Evolutionary conservation across 495 filamentous ascomycete genomes (phyloP).

Genomic region (Mytilinidion resinicola): DNA sequence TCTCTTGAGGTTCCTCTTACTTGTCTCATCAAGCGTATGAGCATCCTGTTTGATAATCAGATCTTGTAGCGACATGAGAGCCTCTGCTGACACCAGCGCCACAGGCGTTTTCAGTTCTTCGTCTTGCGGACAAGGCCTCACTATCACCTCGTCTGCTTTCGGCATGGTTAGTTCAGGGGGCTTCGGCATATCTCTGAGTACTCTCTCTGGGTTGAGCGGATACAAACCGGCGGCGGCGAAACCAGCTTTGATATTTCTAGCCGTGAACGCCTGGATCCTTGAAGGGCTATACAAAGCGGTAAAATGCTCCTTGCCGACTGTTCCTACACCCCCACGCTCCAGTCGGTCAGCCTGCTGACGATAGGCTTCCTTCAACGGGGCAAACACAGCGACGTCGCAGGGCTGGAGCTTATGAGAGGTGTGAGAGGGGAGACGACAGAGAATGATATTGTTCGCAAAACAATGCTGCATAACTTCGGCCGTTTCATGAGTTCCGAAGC

Average conservation of each 20-base stretch:
- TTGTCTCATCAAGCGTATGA: not conserved
- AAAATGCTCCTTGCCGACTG: conserved; percentile 7
- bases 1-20: not conserved
- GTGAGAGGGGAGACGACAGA: too few relatives aligned
- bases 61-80: not conserved
- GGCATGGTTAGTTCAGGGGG: not conserved
- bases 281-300: conserved; percentile 4
- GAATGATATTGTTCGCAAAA: not conserved
- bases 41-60: not conserved
- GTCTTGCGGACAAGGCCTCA: not conserved
- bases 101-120: not conserved
- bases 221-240: not conserved
- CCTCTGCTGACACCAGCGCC: not conserved
- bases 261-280: not conserved
- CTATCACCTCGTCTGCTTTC: not conserved
- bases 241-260: not conserved
- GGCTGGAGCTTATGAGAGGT: too few relatives aligned
- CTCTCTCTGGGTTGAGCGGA: too few relatives aligned
- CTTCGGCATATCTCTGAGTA: not conserved
- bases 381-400: not conserved
- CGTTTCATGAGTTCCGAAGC: not conserved
- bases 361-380: conserved; percentile 7
- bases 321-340: not conserved
- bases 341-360: conserved; percentile 3
- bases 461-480: not conserved